A percentile compares a stretch with the other conserved stretches of the same genome.
phyloP scores from a whole-genome alignment of 2,329 filamentous ascomycete genomes.

The Anisogramma anomala region DNA sequence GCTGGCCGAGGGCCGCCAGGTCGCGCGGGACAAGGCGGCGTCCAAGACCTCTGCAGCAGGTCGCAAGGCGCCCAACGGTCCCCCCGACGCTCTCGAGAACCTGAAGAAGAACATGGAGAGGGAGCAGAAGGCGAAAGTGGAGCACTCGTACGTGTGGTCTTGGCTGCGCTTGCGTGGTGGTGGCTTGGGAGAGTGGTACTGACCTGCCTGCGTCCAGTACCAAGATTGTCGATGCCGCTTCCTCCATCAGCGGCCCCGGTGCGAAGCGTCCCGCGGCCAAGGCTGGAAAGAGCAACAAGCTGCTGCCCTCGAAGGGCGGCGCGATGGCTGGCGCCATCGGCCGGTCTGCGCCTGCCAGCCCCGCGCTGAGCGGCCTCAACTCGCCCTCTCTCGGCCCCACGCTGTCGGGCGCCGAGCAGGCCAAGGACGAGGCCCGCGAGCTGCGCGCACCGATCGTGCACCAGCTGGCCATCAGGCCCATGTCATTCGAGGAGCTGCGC shows the following conservation, averaged over 20 bases:
- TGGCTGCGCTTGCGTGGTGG: too few relatives aligned
- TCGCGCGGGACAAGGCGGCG: slow-evolving; percentile 9
- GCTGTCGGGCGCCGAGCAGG: slow-evolving; percentile 38
- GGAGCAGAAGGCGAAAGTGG: slow-evolving; percentile 32
- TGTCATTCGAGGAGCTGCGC: slow-evolving; percentile 36
- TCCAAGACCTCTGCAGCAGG: slow-evolving; percentile 16
- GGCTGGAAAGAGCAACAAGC: slow-evolving; percentile 18
- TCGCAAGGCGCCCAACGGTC: slow-evolving; percentile 24
- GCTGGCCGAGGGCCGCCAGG: slow-evolving; percentile 15
- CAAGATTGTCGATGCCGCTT: slow-evolving; percentile 28
- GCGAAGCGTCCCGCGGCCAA: slow-evolving; percentile 18
- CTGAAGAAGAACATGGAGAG: slow-evolving; percentile 35
- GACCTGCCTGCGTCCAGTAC: slow-evolving; percentile 25
- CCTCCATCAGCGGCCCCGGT: slow-evolving; percentile 15
- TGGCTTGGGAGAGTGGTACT: slow-evolving; percentile 16
- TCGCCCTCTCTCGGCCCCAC: slow-evolving; percentile 42
- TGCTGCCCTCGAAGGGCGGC: slow-evolving; percentile 18
- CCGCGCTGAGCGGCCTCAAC: slow-evolving; percentile 40
- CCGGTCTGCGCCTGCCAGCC: slow-evolving; percentile 41
- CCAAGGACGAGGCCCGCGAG: slow-evolving; percentile 38
- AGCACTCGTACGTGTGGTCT: slow-evolving; percentile 29
- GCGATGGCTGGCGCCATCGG: slow-evolving; percentile 32
- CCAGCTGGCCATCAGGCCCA: slow-evolving; percentile 45
- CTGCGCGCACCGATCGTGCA: slow-evolving; percentile 42
- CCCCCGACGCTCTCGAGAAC: slow-evolving; percentile 34